A percentile compares a stretch with the other conserved stretches of the same genome.
These are phyloP conservation scores for Arxiozyma bovina DNA, from an alignment of 1,139 yeast species.

Conservation along the genomic window DNA sequence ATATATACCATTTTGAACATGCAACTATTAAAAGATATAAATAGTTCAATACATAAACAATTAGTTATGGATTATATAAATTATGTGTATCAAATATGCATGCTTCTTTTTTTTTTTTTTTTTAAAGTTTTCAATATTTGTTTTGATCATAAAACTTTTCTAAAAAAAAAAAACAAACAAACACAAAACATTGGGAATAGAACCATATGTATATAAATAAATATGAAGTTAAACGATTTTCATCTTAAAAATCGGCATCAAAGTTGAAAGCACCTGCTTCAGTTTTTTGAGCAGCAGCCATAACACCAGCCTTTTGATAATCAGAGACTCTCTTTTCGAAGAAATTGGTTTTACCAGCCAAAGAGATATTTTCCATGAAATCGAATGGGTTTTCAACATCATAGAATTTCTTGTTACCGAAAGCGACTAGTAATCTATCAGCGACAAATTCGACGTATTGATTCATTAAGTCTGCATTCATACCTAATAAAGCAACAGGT, in stretches of 20 bases:
- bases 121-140: no score
- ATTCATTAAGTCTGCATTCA: slow-evolving; percentile 90
- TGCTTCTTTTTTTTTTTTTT: no score
- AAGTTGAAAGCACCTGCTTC: slow-evolving; percentile 41
- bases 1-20: no score
- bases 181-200: no score
- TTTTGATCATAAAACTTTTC: no score
- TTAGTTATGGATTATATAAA: no score
- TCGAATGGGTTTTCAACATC: slow-evolving; percentile 91
- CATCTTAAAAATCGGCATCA: slow-evolving; percentile 41
- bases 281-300: slow-evolving; percentile 49
- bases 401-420: slow-evolving; percentile 85
- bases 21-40: no score
- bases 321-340: slow-evolving; percentile 98
- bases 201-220: no score
- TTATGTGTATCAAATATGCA: no score
- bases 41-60: no score
- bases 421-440: slow-evolving; percentile 81
- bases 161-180: no score
- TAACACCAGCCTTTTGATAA: slow-evolving; percentile 98
- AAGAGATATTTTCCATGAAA: slow-evolving; percentile 96
- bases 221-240: no score
- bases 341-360: slow-evolving; percentile 97
- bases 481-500: slow-evolving; percentile 87
- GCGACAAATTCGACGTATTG: slow-evolving; percentile 98